phyloP scores from a whole-genome alignment of 1,284 basidiomycete species.

The Cutaneotrichosporon spelunceum region DNA sequence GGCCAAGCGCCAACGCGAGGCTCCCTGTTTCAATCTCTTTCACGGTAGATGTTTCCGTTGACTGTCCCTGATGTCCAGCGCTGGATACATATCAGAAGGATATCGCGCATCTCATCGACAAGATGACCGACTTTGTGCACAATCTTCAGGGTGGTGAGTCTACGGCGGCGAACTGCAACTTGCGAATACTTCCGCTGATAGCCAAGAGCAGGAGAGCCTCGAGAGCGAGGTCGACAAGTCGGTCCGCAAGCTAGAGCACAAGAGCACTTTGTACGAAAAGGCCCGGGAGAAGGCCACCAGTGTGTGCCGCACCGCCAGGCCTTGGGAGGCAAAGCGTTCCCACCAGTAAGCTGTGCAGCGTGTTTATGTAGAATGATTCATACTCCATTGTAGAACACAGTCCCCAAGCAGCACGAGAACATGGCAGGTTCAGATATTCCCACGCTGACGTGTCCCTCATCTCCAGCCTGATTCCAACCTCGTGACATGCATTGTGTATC shows the following conservation, averaged over 20 bases:
- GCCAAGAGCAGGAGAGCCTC: not conserved
- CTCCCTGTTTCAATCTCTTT: not conserved
- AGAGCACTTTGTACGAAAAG: not conserved
- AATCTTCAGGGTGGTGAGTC: too few species aligned
- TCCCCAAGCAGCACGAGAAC: too few species aligned
- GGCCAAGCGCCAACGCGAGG: not conserved
- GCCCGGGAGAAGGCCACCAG: not conserved
- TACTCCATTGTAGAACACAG: too few species aligned
- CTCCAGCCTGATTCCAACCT: too few species aligned
- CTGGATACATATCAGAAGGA: not conserved
- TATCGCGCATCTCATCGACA: too few species aligned
- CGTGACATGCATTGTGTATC: too few species aligned
- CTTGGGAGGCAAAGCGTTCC: not conserved
- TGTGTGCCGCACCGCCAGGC: not conserved
- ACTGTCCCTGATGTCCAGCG: not conserved
- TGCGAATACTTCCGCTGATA: not conserved
- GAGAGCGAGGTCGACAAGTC: not conserved
- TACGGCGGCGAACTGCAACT: too few species aligned
- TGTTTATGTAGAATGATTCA: not conserved
- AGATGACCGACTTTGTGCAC: too few species aligned
- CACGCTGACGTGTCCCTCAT: too few species aligned
- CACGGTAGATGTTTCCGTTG: not conserved
- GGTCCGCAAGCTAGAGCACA: not conserved
- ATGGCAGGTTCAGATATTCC: too few species aligned
- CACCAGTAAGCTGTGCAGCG: not conserved